Percentiles rank a stretch among this genome's conserved stretches.
These are phyloP conservation scores for Pythium insidiosum DNA, from an alignment of 352 stramenopile genomes.

Conservation along the genomic window DNA sequence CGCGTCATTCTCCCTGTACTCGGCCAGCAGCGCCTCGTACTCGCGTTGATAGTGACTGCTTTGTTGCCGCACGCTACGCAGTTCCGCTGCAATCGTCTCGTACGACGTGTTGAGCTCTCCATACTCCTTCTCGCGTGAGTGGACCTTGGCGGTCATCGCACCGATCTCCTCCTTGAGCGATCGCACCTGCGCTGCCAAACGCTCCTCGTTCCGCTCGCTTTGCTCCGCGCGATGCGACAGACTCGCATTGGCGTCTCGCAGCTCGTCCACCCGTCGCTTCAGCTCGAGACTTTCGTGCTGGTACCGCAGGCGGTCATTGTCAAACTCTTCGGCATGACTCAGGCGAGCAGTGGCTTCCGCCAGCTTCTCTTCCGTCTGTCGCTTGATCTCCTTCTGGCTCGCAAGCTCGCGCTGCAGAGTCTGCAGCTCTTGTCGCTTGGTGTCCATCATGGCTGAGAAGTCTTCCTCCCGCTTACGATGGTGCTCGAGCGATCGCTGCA, in stretches of 20 bases:
- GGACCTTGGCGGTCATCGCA: constrained; percentile 21
- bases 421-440: constrained; percentile 41
- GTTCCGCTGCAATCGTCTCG: constrained; percentile 36
- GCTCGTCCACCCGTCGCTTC: constrained; percentile 48
- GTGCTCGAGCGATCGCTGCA: constrained; percentile 24
- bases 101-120: constrained; percentile 43
- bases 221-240: constrained; percentile 49
- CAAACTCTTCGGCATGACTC: constrained; percentile 43
- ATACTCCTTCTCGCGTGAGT: constrained; percentile 38
- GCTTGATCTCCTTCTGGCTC: constrained; percentile 23
- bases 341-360: constrained; percentile 26
- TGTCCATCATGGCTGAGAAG: constrained; percentile 35
- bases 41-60: constrained; percentile 65
- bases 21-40: constrained; percentile 63
- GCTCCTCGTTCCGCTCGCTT: constrained; percentile 28
- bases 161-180: constrained; percentile 33
- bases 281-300: constrained; percentile 53
- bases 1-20: constrained; percentile 48
- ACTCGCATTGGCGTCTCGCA: constrained; percentile 53
- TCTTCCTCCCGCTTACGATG: constrained; percentile 29
- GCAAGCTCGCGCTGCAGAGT: constrained; percentile 32
- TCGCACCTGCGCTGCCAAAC: constrained; percentile 40
- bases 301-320: constrained; percentile 58
- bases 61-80: constrained; percentile 49
- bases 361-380: constrained; percentile 21